These are phyloP conservation scores for Saposhnikovia divaricata DNA, from an alignment of 129 eudicot species.

Conservation along the genomic window DNA sequence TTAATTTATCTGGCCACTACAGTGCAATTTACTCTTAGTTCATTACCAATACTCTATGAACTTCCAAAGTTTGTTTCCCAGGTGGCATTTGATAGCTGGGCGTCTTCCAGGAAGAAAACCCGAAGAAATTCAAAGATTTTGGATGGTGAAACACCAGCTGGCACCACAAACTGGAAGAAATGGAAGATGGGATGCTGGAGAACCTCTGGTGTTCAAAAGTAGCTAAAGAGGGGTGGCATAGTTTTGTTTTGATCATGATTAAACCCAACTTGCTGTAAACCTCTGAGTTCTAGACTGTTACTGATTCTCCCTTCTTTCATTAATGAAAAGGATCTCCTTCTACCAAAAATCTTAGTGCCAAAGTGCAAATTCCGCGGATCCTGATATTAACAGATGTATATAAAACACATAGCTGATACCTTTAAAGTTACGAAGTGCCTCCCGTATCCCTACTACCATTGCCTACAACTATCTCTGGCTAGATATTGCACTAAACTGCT, in stretches of 20 bases:
- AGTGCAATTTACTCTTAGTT: too few relatives aligned
- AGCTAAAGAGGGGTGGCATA: background rate
- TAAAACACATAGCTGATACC: background rate
- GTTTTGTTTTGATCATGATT: background rate
- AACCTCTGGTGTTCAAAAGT: background rate
- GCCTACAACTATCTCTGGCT: background rate
- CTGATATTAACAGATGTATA: background rate
- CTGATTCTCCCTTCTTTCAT: background rate
- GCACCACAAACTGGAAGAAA: background rate
- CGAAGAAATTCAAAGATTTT: conserved; percentile 74
- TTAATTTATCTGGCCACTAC: too few relatives aligned
- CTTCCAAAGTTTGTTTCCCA: conserved; percentile 6
- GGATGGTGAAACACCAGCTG: conserved; percentile 43
- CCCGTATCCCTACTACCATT: background rate
- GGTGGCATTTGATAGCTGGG: conserved; percentile 76
- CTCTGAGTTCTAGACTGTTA: background rate
- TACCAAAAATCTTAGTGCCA: background rate
- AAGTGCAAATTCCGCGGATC: background rate
- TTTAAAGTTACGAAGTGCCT: background rate
- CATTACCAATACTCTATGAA: background rate
- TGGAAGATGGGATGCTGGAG: conserved; percentile 1
- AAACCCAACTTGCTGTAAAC: background rate
- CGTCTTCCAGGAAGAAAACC: conserved; percentile 67
- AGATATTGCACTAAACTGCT: background rate
- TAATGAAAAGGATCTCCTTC: background rate